phyloP scores from a whole-genome alignment of 345 rosid genomes.

The Iberis pinnata region DNA sequence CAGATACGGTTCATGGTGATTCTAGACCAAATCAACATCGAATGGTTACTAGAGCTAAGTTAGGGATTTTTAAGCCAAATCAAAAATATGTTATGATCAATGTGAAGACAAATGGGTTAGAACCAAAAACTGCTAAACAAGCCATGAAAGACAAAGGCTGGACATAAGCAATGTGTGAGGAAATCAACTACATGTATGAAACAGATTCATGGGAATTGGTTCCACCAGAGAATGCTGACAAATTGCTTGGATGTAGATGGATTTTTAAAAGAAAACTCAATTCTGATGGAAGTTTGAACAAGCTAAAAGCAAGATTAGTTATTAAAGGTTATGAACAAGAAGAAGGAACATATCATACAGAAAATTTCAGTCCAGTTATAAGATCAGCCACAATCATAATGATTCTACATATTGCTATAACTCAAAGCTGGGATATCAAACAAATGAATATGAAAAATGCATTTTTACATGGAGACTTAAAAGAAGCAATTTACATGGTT shows the following conservation, averaged over 20 bases:
- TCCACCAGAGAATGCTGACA: not conserved
- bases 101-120: not conserved
- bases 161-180: not conserved
- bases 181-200: not conserved
- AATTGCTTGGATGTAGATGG: not conserved
- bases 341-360: not conserved
- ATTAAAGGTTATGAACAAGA: not conserved
- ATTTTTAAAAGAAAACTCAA: too few relatives aligned
- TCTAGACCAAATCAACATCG: too few relatives aligned
- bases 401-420: not conserved
- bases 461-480: not conserved
- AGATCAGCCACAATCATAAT: not conserved
- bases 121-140: not conserved
- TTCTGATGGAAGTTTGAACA: not conserved
- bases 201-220: not conserved
- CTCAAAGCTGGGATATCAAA: not conserved
- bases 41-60: not conserved
- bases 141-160: not conserved
- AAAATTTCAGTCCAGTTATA: not conserved
- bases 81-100: not conserved
- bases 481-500: not conserved
- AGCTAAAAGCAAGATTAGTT: not conserved
- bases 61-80: not conserved
- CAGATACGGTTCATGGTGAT: too few relatives aligned
- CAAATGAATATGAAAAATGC: not conserved